phyloP scores from a whole-genome alignment of 768 basidiomycete genomes.

The Termitomyces sp. region DNA sequence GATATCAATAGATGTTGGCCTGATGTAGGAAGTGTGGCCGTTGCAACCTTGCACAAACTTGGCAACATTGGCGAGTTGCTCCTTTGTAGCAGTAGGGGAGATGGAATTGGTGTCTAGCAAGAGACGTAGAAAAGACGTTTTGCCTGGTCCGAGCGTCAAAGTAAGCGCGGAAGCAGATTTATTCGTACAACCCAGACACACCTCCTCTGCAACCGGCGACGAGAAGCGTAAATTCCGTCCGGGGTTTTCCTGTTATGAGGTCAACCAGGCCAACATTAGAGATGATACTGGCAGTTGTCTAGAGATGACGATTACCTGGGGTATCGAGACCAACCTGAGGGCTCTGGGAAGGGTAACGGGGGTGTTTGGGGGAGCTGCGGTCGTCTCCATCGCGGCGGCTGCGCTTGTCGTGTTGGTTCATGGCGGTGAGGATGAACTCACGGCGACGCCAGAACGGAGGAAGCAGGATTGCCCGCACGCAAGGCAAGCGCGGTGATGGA shows the following conservation, averaged over 20 bases:
- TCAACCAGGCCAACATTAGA: slow-evolving; percentile 16
- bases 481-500: slow-evolving; percentile 60
- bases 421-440: slow-evolving; percentile 39
- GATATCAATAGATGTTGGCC: slow-evolving; percentile 70
- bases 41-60: slow-evolving; percentile 77
- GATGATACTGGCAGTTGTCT: slow-evolving; percentile 12
- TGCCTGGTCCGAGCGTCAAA: slow-evolving; percentile 51
- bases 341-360: slow-evolving; percentile 19
- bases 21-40: slow-evolving; percentile 70
- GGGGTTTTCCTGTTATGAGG: slow-evolving; percentile 26
- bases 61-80: slow-evolving; percentile 77
- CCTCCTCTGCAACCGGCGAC: slow-evolving; percentile 79
- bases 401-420: slow-evolving; percentile 57
- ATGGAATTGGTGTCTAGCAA: slow-evolving; percentile 78
- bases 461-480: slow-evolving; percentile 59
- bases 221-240: slow-evolving; percentile 61
- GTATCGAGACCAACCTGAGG: slow-evolving; percentile 26
- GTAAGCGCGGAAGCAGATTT: slow-evolving; percentile 14
- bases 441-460: slow-evolving; percentile 45
- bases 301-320: slow-evolving; percentile 30
- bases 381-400: slow-evolving; percentile 42
- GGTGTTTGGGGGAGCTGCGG: slow-evolving; percentile 20
- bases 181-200: slow-evolving; percentile 24
- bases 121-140: slow-evolving; percentile 84
- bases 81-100: slow-evolving; percentile 57